Conservation (phyloP, 768 basidiomycete species). For the Mycena latifolia region DNA sequence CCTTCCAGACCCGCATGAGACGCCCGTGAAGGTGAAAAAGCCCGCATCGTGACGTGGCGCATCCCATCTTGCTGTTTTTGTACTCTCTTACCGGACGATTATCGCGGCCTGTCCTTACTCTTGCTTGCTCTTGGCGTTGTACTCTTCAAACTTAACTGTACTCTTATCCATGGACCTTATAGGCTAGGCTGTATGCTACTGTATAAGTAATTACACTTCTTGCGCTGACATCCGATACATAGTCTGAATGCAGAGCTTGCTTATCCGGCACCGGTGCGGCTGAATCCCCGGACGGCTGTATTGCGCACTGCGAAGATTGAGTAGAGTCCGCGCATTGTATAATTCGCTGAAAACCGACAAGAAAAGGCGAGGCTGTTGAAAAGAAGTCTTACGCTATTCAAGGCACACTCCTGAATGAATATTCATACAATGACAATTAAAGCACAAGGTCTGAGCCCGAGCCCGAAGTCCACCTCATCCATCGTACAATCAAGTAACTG, state of each 20-base stretch:
- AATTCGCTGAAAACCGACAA: no score
- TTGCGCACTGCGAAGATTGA: no score
- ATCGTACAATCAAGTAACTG: no score
- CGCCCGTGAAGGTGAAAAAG: slow-evolving; percentile 9
- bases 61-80: neutral
- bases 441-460: no score
- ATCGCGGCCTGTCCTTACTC: slow-evolving; percentile 24
- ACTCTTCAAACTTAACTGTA: slow-evolving; percentile 14
- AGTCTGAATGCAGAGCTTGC: neutral
- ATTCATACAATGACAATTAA: no score
- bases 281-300: no score
- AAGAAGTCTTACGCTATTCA: no score
- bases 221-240: slow-evolving; percentile 4
- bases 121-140: no score
- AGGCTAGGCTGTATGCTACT: neutral
- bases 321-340: no score
- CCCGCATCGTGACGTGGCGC: neutral
- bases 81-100: slow-evolving; percentile 13
- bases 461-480: no score
- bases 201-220: slow-evolving; percentile 8
- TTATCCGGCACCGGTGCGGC: neutral
- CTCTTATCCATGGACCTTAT: slow-evolving; percentile 16
- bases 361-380: no score
- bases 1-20: slow-evolving; percentile 4
- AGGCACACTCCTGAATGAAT: no score